Conservation (phyloP, 768 basidiomycete genomes). For the Mycena rebaudengoi region DNA sequence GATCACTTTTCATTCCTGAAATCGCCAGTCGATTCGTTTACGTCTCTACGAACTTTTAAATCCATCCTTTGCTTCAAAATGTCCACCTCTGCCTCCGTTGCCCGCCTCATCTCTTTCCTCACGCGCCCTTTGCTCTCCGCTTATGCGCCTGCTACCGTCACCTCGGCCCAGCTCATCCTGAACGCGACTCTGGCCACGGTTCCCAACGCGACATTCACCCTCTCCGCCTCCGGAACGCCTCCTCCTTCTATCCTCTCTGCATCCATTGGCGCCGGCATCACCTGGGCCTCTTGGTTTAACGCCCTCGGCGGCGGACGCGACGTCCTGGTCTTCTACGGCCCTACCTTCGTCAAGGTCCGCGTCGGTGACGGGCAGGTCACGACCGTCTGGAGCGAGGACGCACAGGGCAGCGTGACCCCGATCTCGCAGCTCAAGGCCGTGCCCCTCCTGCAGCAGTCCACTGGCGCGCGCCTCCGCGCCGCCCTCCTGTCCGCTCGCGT, state of each 20-base stretch:
- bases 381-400: slow-evolving; percentile 10
- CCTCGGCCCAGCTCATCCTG: slow-evolving; percentile 19
- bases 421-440: slow-evolving; percentile 2
- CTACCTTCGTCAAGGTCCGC: slow-evolving; percentile 21
- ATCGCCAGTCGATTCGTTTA: slow-evolving; percentile 12
- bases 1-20: neutral
- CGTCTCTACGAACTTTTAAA: neutral
- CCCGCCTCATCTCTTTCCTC: slow-evolving; percentile 25
- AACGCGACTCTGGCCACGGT: slow-evolving; percentile 4
- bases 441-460: slow-evolving; percentile 16
- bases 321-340: slow-evolving; percentile 17
- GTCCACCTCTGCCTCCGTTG: slow-evolving; percentile 23
- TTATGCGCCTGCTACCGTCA: slow-evolving; percentile 1
- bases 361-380: neutral
- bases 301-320: slow-evolving; percentile 9
- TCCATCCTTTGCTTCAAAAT: slow-evolving; percentile 1
- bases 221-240: neutral
- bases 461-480: slow-evolving; percentile 19
- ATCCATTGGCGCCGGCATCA: slow-evolving; percentile 17
- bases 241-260: slow-evolving; percentile 17
- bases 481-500: slow-evolving; percentile 21
- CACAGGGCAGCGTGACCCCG: slow-evolving; percentile 2
- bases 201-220: neutral
- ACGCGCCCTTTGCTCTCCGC: slow-evolving; percentile 15
- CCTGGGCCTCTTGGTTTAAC: slow-evolving; percentile 18